Evolutionary conservation across 192 early-diverging fungal genomes (phyloP).

Genomic region (Gamsiella multidivaricata): DNA sequence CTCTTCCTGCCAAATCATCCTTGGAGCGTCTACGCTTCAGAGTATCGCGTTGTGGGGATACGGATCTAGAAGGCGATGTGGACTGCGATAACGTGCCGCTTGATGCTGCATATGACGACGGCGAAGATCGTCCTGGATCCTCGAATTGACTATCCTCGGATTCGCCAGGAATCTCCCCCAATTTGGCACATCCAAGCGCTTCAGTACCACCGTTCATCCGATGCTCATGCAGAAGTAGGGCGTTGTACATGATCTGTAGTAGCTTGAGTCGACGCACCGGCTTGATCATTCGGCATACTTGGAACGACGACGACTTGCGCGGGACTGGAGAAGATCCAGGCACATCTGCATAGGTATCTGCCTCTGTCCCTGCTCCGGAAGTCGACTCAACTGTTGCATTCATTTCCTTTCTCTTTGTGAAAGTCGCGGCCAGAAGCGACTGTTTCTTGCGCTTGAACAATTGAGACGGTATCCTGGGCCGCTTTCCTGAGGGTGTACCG

Average conservation of each 20-base stretch:
- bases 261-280: conserved; percentile 45
- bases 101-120: background rate
- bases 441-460: conserved; percentile 30
- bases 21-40: conserved; percentile 15
- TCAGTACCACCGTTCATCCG: background rate
- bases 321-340: too few species aligned
- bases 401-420: background rate
- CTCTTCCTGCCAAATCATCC: background rate
- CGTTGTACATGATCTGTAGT: conserved; percentile 50
- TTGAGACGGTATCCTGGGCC: conserved; percentile 11
- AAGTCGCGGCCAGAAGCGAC: background rate
- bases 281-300: conserved; percentile 47
- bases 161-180: too few species aligned
- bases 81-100: background rate
- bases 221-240: conserved; percentile 24
- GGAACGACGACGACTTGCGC: conserved; percentile 15
- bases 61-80: background rate
- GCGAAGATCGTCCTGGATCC: background rate
- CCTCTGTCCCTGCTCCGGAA: background rate
- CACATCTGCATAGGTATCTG: too few species aligned
- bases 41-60: background rate
- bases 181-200: too few species aligned
- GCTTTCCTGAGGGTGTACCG: background rate
- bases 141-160: background rate
- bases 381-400: background rate